A percentile compares a stretch with the other conserved stretches of the same genome.
These are phyloP conservation scores for Cymodocea nodosa DNA, from an alignment of 116 monocot genomes.

Conservation along the genomic window DNA sequence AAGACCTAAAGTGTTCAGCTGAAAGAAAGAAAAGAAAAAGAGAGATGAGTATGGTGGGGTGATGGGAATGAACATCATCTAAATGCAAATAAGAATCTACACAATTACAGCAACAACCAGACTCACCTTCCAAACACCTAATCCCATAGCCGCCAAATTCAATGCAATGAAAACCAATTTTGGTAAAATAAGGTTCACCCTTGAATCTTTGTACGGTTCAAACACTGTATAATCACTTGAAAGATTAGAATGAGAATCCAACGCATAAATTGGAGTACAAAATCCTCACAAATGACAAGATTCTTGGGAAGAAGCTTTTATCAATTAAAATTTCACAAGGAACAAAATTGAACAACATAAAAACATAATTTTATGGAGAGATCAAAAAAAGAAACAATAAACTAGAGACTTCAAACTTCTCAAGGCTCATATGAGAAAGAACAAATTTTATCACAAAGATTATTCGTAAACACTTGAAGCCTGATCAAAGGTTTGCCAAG, in stretches of 20 bases:
- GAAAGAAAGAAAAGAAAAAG: slow-evolving; percentile 2
- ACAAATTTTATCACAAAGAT: too few species aligned
- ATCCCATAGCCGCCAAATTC: slow-evolving; percentile 58
- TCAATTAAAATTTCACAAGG: too few species aligned
- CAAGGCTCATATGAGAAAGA: too few species aligned
- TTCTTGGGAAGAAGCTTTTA: background rate
- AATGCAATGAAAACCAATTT: slow-evolving; percentile 85
- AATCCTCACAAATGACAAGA: too few species aligned
- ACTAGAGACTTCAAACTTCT: too few species aligned
- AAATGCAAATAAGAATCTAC: background rate
- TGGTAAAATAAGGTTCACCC: slow-evolving; percentile 62
- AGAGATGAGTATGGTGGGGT: background rate
- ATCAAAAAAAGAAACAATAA: too few species aligned
- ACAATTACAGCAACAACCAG: background rate
- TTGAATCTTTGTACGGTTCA: slow-evolving; percentile 92
- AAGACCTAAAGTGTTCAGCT: slow-evolving; percentile 96
- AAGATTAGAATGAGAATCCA: background rate
- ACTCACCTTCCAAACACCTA: slow-evolving; percentile 93
- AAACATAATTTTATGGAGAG: too few species aligned
- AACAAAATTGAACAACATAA: too few species aligned
- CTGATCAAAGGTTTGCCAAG: too few species aligned
- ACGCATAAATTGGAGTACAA: background rate
- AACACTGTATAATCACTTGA: slow-evolving; percentile 42
- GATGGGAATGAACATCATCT: background rate
- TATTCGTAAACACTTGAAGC: too few species aligned